These are phyloP conservation scores for Diaporthe citrichinensis DNA, from an alignment of 2,329 filamentous ascomycete genomes.

Conservation along the genomic window DNA sequence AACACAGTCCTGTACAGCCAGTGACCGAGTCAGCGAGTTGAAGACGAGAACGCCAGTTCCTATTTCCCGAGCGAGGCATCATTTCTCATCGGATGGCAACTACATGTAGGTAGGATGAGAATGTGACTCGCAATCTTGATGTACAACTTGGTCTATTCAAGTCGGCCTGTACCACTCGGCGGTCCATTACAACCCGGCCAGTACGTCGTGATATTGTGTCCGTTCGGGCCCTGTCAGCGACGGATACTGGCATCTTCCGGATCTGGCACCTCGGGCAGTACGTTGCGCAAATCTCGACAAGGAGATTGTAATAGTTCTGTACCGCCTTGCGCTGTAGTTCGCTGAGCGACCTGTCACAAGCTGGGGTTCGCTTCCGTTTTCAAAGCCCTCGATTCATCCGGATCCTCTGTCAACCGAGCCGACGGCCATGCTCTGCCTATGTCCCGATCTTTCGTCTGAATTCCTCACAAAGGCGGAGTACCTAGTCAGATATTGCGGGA, in stretches of 20 bases:
- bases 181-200: not conserved
- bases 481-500: not conserved
- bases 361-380: not conserved
- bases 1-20: not conserved
- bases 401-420: conserved; percentile 7
- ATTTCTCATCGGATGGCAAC: conserved; percentile 1
- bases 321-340: not conserved
- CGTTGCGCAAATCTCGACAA: not conserved
- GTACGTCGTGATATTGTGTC: not conserved
- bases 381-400: not conserved
- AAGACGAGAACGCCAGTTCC: not conserved
- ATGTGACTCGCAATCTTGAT: not conserved
- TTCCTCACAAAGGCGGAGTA: not conserved
- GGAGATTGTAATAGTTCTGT: not conserved
- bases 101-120: not conserved
- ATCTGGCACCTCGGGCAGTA: not conserved
- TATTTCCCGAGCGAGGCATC: not conserved
- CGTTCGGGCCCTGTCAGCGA: not conserved
- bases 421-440: not conserved
- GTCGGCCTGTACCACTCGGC: not conserved
- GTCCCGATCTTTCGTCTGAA: conserved; percentile 10
- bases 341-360: not conserved
- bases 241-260: not conserved
- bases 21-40: not conserved
- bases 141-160: not conserved